These are phyloP conservation scores for Candida xiaguanensis DNA, from an alignment of 805 yeast species.

Conservation along the genomic window DNA sequence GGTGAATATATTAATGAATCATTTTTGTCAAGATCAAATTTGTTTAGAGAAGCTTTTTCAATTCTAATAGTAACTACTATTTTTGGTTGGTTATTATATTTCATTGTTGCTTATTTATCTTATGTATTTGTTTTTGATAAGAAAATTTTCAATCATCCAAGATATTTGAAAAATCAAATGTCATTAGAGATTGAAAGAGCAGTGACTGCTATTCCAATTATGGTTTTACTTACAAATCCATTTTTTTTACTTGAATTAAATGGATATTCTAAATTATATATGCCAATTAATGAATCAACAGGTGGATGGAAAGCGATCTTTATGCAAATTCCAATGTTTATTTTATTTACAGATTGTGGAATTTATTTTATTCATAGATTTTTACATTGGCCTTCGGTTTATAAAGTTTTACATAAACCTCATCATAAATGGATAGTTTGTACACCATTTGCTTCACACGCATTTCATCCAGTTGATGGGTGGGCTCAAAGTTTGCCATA, in stretches of 20 bases:
- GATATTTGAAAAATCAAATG: conserved; percentile 93
- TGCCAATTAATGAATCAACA: conserved; percentile 53
- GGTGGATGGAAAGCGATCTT: conserved; percentile 68
- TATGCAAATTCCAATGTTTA: conserved; percentile 70
- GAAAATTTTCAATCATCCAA: conserved; percentile 90
- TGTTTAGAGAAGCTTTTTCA: conserved; percentile 67
- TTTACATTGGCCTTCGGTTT: conserved; percentile 89
- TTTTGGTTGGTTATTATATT: conserved; percentile 85
- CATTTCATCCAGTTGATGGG: conserved; percentile 98
- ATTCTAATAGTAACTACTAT: conserved; percentile 66
- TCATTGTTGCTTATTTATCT: conserved; percentile 70
- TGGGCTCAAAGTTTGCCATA: conserved; percentile 90
- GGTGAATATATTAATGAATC: conserved; percentile 61
- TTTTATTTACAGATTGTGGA: conserved; percentile 91
- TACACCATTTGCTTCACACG: conserved; percentile 97
- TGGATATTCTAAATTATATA: conserved; percentile 80
- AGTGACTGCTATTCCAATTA: conserved; percentile 74
- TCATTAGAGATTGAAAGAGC: conserved; percentile 79
- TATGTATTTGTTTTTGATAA: conserved; percentile 80
- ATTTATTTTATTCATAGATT: conserved; percentile 89
- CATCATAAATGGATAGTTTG: conserved; percentile 99
- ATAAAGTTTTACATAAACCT: conserved; percentile 88
- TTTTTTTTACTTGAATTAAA: conserved; percentile 82
- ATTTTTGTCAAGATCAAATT: conserved; percentile 64
- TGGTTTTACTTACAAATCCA: conserved; percentile 85